phyloP scores from a whole-genome alignment of 495 filamentous ascomycete genomes.

The Aspergillus indologenus region DNA sequence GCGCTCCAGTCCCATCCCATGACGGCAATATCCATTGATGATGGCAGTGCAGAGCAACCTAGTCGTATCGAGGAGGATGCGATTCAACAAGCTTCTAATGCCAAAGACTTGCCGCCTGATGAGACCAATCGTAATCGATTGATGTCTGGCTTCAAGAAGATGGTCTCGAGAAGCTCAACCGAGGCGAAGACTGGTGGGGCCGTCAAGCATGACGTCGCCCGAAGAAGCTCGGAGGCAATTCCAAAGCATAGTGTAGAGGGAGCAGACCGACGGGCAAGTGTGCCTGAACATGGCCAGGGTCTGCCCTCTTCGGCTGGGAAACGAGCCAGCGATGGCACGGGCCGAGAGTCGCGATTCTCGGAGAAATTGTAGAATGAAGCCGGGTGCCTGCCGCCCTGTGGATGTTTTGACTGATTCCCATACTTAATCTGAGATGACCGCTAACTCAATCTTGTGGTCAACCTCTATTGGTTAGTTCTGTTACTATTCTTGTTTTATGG shows the following conservation, averaged over 20 bases:
- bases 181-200: slow-evolving; percentile 26
- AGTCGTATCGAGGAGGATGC: slow-evolving; percentile 16
- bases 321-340: slow-evolving; percentile 32
- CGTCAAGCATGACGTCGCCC: slow-evolving; percentile 8
- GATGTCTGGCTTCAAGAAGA: slow-evolving; percentile 27
- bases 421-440: slow-evolving; percentile 20
- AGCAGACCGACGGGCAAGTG: slow-evolving; percentile 47
- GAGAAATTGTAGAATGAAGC: slow-evolving; percentile 38
- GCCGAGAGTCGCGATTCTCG: slow-evolving; percentile 48
- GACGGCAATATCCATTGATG: slow-evolving; percentile 15
- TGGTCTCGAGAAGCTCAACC: slow-evolving; percentile 18
- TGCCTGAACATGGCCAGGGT: slow-evolving; percentile 44
- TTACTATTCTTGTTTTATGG: slow-evolving; percentile 1
- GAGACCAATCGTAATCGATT: slow-evolving; percentile 17
- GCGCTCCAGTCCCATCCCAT: slow-evolving; percentile 37
- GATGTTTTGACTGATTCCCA: neutral
- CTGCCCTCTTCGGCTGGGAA: slow-evolving; percentile 36
- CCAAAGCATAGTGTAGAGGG: slow-evolving; percentile 23
- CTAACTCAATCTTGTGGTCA: too few relatives aligned
- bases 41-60: slow-evolving; percentile 14
- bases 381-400: neutral
- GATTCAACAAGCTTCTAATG: slow-evolving; percentile 18
- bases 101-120: slow-evolving; percentile 20
- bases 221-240: slow-evolving; percentile 24
- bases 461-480: slow-evolving; percentile 9